Base-by-base conservation (phyloP, 768 basidiomycete species). In the Lactifluus hygrophoroides region DNA sequence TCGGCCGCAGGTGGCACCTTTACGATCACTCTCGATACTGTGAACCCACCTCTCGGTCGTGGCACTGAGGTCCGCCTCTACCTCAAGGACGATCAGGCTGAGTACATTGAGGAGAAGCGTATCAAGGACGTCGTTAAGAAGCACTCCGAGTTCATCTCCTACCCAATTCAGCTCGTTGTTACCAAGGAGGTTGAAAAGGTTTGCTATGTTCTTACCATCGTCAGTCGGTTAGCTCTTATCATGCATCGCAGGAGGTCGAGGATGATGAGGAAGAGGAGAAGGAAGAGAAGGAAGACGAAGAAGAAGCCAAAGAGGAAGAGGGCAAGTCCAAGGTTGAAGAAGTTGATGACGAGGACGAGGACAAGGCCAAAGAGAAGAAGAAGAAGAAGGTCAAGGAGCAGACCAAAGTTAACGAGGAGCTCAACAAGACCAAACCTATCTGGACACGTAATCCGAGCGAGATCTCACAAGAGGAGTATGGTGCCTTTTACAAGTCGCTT, bases 81-180 rank as follows among this genome's bases (percentile, higher is more conserved):
- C 82, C 77, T 99, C 73, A 98, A 99, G 81, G 96, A 98, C 72
- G 96, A 99, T 73, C 93, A 98, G 76, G 85, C 90, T 62, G 96
- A 98, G 75, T 98, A 97, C 78, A 83, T 97, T 46, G 95, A 99
- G 79, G 95, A 99, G 84, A 96, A 96, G 82, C 86, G 86, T 74
- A 90, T 98, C 82, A 95, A 94, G 82, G 96, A 98, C 66, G 91
- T 95, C 66, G 95, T 99, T 72, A 98, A 99, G 84, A 98, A 98
- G 81, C 95, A 99, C 82, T 98, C 95, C 69, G 95, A 99, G 77
- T 98, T 98, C 80, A 99, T 98, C 76, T 97, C 94, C 30, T 98
- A 98, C 78, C 96, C 96, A 64, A 99, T 98, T 70, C 94, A 98
- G 72, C 84, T 99, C 64, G 92, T 92, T 50, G 94, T 97, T 60